Percentiles rank a stretch among this genome's conserved stretches.
These are phyloP conservation scores for Annulohypoxylon bovei DNA, from an alignment of 495 filamentous ascomycete species.

Conservation along the genomic window DNA sequence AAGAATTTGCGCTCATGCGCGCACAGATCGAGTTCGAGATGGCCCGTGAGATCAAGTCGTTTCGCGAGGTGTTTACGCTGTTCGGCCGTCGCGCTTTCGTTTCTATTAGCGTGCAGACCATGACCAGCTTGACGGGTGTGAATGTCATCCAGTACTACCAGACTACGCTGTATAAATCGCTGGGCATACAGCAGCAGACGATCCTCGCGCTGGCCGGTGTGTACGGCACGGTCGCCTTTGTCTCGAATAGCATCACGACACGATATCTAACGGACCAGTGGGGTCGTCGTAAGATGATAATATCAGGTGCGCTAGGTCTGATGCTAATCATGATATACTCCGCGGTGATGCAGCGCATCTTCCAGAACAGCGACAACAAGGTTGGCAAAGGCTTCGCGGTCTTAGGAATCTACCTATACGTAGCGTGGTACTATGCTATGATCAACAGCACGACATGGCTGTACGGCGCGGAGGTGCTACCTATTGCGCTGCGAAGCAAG, in stretches of 20 bases:
- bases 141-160: conserved; percentile 59
- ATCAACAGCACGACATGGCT: conserved; percentile 70
- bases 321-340: conserved; percentile 67
- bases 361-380: conserved; percentile 64
- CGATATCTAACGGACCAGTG: conserved; percentile 67
- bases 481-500: conserved; percentile 65
- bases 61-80: conserved; percentile 61
- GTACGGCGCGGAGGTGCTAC: conserved; percentile 68
- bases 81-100: conserved; percentile 64
- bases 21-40: conserved; percentile 70
- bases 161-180: conserved; percentile 61
- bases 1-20: conserved; percentile 66
- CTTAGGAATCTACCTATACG: conserved; percentile 68
- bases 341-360: conserved; percentile 66
- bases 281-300: conserved; percentile 69
- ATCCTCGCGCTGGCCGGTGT: conserved; percentile 66
- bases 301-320: conserved; percentile 61
- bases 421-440: conserved; percentile 66
- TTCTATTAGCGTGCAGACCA: conserved; percentile 67
- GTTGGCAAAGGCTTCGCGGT: conserved; percentile 70
- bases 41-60: conserved; percentile 63
- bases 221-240: conserved; percentile 66
- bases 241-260: conserved; percentile 63
- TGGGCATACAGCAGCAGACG: conserved; percentile 60
- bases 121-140: conserved; percentile 66